Base-by-base conservation (phyloP, 495 filamentous ascomycete genomes). In the Venustampulla echinocandica region DNA sequence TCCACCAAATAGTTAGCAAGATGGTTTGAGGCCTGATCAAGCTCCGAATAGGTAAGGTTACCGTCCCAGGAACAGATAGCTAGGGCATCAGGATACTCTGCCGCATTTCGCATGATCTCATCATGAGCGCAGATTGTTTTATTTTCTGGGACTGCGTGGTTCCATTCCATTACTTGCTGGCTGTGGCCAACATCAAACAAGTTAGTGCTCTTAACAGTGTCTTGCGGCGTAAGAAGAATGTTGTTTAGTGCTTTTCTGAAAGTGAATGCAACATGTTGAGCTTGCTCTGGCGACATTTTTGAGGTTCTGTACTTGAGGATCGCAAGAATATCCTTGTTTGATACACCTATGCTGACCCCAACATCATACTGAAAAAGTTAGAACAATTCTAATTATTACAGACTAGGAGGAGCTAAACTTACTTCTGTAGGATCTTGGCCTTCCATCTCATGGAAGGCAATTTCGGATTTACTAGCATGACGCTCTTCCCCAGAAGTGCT, bases 281-380 rank as follows among this genome's bases (percentile, higher is more conserved):
- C 76, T 47, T 78, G 71, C 1, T 14, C 28, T 21, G 34, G 22
- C 13, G 56, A 45, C 17, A 61, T 50, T 4, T 45, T 53, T 36
- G 70, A 69, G 0, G 73, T 76, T 75, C 76, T 79, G 57, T 76
- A 77, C 45, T 77, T 75, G 3, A 80, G 33, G 22, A 76, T 69
- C 36, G 79, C 70, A 0, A 56, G 54, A 7, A 67, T 71, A 3
- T 62, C 56, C 2, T 64, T 60, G 21, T 73, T 69, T 13, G 63
- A 58, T 0, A 68, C 64, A 44, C 77, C 76, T 18, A 80, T 65
- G 47, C 77, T 77, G 43, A 79, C 58, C 24, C 67, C 75, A 1
- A 80, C 54, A 7, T 67, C 64, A 50, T 75, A 75, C 55, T 80
- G n/a, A n/a, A n/a, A n/a, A n/a, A n/a, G n/a, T n/a, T n/a, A n/a